Evolutionary conservation across 2,329 filamentous ascomycete species (phyloP), one percentile per base, ranked within the genome.

Genomic region (Botrytis aclada): DNA sequence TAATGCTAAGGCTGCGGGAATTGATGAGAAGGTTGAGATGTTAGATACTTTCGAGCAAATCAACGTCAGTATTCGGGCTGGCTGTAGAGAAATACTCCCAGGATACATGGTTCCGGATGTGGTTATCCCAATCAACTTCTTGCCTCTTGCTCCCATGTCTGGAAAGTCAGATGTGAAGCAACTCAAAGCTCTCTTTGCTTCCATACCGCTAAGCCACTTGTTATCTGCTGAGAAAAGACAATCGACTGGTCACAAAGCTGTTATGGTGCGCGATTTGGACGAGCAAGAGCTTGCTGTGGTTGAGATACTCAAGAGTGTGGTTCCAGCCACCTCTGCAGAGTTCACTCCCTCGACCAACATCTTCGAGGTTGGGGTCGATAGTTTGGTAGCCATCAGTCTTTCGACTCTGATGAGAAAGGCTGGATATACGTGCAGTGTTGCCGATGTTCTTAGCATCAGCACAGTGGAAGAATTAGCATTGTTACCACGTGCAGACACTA

Each of bases 51-150:
- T 71, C 22, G 60, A 63, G 34, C 29, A 62, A 41, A 79, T 85
- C 4, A 80, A 85, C 76, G 83, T 82, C 70, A 81, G 76, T 41
- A 80, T 84, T 41, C 81, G 82, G 61, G 78, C 80, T 34, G 51
- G 54, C 34, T 69, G 66, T 43, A 69, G 66, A 34, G 39, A 69
- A 37, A 82, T 84, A 41, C 80, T 71, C 16, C 43, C 69, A 32
- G 43, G 39, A 22, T 71, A 71, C 20, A 69, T 69, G 66, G 66
- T 69, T 41, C 66, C 66, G 16, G 66, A 61, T 45, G 66, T 69
- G 37, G 66, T 69, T 41, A 61, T 69, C 34, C 66, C 51, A 25
- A 29, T 69, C 39, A 69, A 25, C 29, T 69, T 41, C 32, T n/a
- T 69, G 29, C 66, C 66, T 29, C 66, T 69, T 22, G 66, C 66